Evolutionary conservation across 2,329 filamentous ascomycete genomes (phyloP).

Genomic region (Thermothelomyces thermophilus): DNA sequence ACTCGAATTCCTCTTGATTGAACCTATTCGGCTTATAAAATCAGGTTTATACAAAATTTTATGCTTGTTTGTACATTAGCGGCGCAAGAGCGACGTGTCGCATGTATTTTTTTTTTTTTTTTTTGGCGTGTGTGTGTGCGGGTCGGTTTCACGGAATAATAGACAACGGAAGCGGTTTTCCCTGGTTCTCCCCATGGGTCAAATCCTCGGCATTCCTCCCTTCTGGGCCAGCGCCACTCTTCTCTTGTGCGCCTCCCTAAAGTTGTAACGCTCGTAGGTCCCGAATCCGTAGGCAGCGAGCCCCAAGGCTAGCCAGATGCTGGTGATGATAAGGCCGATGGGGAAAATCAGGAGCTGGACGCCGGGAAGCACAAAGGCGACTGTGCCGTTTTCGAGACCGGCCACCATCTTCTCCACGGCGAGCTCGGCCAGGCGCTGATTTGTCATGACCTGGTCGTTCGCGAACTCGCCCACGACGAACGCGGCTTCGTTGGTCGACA

Average conservation of each 20-base stretch:
- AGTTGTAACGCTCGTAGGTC: conserved; percentile 59
- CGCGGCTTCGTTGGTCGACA: conserved; percentile 63
- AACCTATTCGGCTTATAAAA: too few relatives aligned
- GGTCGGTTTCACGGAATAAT: neutral
- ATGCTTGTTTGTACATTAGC: too few relatives aligned
- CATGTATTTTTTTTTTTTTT: too few relatives aligned
- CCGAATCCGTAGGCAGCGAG: conserved; percentile 54
- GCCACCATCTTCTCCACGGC: conserved; percentile 43
- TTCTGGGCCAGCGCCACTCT: conserved; percentile 40
- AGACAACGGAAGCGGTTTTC: neutral
- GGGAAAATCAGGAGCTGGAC: conserved; percentile 63
- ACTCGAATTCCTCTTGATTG: too few relatives aligned
- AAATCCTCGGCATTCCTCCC: conserved; percentile 28
- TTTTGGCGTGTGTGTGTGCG: too few relatives aligned
- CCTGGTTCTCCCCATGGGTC: conserved; percentile 2
- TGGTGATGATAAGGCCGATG: conserved; percentile 60
- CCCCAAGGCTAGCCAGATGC: conserved; percentile 54
- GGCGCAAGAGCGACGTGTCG: too few relatives aligned
- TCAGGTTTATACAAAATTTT: too few relatives aligned
- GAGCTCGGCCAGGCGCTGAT: conserved; percentile 41
- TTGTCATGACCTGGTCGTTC: conserved; percentile 46
- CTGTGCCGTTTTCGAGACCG: conserved; percentile 43
- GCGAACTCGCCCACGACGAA: conserved; percentile 69
- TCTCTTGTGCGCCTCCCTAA: conserved; percentile 56
- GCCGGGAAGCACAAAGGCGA: conserved; percentile 64